Conservation (phyloP, 2,329 filamentous ascomycete genomes). For the Aspergillus tamarii region DNA sequence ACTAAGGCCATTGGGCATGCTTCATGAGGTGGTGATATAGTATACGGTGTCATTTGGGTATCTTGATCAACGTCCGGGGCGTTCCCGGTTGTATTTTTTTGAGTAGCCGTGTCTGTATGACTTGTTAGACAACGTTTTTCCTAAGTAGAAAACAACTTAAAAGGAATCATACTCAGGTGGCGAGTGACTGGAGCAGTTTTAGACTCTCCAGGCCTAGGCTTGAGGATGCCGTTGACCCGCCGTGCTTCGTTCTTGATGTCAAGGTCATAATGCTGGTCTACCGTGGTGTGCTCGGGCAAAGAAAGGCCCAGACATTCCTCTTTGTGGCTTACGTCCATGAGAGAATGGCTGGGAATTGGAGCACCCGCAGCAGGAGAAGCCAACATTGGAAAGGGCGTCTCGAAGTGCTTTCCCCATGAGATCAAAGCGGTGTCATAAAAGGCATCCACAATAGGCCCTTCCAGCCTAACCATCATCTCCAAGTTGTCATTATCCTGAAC, state of each 20-base stretch:
- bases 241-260: slow-evolving; percentile 64
- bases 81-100: slow-evolving; percentile 53
- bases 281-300: slow-evolving; percentile 57
- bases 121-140: neutral
- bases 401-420: slow-evolving; percentile 68
- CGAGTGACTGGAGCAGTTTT: slow-evolving; percentile 63
- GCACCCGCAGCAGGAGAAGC: slow-evolving; percentile 51
- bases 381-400: slow-evolving; percentile 62
- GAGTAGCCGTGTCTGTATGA: slow-evolving; percentile 56
- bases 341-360: slow-evolving; percentile 27
- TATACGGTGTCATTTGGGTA: slow-evolving; percentile 68
- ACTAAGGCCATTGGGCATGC: slow-evolving; percentile 73
- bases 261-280: slow-evolving; percentile 66
- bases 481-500: slow-evolving; percentile 76
- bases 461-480: slow-evolving; percentile 78
- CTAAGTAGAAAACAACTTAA: neutral
- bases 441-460: slow-evolving; percentile 75
- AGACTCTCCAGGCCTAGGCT: slow-evolving; percentile 55
- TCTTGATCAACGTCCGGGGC: slow-evolving; percentile 58
- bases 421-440: slow-evolving; percentile 75
- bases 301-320: slow-evolving; percentile 10
- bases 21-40: slow-evolving; percentile 56
- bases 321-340: slow-evolving; percentile 12
- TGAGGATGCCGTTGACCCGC: slow-evolving; percentile 63
- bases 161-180: slow-evolving; percentile 57